These are phyloP conservation scores for Nelumbo lutea DNA, from an alignment of 164 flowering plant species.

Conservation along the genomic window DNA sequence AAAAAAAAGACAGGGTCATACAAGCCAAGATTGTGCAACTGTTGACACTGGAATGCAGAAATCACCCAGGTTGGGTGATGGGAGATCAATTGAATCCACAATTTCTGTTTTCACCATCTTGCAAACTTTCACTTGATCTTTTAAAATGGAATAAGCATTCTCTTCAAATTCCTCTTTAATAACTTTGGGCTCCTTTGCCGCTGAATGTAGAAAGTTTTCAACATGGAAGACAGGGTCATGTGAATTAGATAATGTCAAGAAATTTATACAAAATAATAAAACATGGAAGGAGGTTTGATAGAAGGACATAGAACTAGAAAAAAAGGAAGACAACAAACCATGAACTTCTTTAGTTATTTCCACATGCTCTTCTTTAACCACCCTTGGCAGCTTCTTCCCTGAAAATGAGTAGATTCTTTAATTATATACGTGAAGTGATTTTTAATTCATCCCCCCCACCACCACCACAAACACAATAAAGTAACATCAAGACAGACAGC, in stretches of 20 bases:
- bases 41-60: slow-evolving; percentile 13
- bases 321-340: slow-evolving; percentile 2
- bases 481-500: neutral
- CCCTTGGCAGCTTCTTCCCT: slow-evolving; percentile 5
- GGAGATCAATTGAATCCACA: neutral
- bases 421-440: neutral
- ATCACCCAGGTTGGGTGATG: slow-evolving; percentile 1
- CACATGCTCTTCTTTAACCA: slow-evolving; percentile 1
- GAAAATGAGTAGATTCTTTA: neutral
- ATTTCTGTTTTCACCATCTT: slow-evolving; percentile 14
- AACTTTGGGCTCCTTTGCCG: slow-evolving; percentile 10
- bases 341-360: slow-evolving; percentile 2
- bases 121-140: neutral
- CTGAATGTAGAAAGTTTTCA: slow-evolving; percentile 1
- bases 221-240: neutral
- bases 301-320: neutral
- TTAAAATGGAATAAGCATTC: neutral
- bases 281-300: neutral
- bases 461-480: neutral
- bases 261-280: neutral
- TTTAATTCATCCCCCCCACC: neutral
- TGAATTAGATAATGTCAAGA: slow-evolving; percentile 1
- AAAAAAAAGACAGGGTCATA: neutral
- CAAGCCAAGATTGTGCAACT: slow-evolving; percentile 19
- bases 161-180: slow-evolving; percentile 6